Conservation (phyloP, 2,329 filamentous ascomycete species). For the Sclerotinia glacialis region DNA sequence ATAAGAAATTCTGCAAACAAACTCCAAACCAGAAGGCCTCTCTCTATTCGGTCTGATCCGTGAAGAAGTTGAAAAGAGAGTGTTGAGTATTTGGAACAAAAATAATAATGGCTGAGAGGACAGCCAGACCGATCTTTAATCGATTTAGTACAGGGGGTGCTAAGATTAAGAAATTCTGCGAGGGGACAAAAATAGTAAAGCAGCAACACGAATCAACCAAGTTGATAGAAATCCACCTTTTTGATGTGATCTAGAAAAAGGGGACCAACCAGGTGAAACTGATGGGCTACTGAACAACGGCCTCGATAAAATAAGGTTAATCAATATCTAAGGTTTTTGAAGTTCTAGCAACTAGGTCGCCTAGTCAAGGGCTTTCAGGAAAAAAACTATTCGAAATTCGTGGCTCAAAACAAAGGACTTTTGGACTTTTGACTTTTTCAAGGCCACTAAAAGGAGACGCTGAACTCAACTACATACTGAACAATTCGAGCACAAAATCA, state of each 20-base stretch:
- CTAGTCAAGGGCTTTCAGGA: no score
- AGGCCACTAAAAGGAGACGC: not conserved
- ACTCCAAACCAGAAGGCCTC: not conserved
- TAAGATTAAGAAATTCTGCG: slow-evolving; percentile 16
- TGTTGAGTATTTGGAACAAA: not conserved
- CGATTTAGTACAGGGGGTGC: not conserved
- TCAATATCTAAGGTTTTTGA: not conserved
- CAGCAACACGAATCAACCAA: not conserved
- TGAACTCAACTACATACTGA: not conserved
- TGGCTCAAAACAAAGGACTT: not conserved
- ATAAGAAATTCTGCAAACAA: not conserved
- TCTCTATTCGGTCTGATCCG: not conserved
- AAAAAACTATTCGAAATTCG: not conserved
- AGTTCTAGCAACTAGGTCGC: no score
- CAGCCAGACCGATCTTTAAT: slow-evolving; percentile 16
- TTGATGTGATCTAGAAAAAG: slow-evolving; percentile 8
- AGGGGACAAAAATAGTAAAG: slow-evolving; percentile 9
- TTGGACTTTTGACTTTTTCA: not conserved
- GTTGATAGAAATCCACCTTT: slow-evolving; percentile 2
- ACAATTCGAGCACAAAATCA: not conserved
- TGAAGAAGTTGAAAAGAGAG: not conserved
- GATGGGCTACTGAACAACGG: slow-evolving; percentile 6
- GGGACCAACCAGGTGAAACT: slow-evolving; percentile 12
- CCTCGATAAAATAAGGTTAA: not conserved
- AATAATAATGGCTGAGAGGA: slow-evolving; percentile 11